A percentile compares a stretch with the other conserved stretches of the same genome.
phyloP scores from a whole-genome alignment of 768 basidiomycete species.

The Xerocomellus intermedius region DNA sequence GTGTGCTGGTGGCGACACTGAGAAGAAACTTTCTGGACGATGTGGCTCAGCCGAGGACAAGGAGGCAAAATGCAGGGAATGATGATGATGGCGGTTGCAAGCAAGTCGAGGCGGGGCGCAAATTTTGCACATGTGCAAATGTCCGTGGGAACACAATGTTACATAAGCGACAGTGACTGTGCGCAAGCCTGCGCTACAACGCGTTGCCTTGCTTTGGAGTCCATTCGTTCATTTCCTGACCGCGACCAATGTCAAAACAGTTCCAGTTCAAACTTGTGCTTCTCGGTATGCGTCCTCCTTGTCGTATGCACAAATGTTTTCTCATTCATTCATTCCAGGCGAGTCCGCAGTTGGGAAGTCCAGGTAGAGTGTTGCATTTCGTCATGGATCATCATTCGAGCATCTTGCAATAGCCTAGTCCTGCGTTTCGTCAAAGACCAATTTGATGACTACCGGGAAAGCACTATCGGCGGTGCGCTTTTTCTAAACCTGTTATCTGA shows the following conservation, averaged over 20 bases:
- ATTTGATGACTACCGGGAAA: constrained; percentile 94
- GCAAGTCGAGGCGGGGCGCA: constrained; percentile 21
- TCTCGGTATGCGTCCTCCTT: constrained; percentile 56
- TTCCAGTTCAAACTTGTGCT: constrained; percentile 96
- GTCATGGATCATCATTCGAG: constrained; percentile 24
- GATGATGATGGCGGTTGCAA: constrained; percentile 39
- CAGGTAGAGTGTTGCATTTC: constrained; percentile 48
- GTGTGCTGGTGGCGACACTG: constrained; percentile 18
- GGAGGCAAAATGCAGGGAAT: constrained; percentile 24
- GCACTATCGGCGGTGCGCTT: constrained; percentile 81
- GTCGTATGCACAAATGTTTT: not conserved
- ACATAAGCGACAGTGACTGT: constrained; percentile 23
- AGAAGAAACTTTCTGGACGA: constrained; percentile 23
- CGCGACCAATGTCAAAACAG: constrained; percentile 79
- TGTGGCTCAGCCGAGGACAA: constrained; percentile 25
- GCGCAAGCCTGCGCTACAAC: constrained; percentile 3
- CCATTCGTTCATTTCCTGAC: constrained; percentile 21
- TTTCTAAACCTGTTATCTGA: not conserved
- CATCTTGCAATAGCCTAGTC: constrained; percentile 63
- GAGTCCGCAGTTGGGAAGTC: constrained; percentile 99
- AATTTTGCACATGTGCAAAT: constrained; percentile 32
- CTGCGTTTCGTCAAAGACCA: constrained; percentile 96
- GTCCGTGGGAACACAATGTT: constrained; percentile 28
- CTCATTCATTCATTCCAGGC: constrained; percentile 47
- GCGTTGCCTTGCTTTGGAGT: not conserved